Conservation (phyloP, 495 filamentous ascomycete genomes). For the Cladorrhinum samala region DNA sequence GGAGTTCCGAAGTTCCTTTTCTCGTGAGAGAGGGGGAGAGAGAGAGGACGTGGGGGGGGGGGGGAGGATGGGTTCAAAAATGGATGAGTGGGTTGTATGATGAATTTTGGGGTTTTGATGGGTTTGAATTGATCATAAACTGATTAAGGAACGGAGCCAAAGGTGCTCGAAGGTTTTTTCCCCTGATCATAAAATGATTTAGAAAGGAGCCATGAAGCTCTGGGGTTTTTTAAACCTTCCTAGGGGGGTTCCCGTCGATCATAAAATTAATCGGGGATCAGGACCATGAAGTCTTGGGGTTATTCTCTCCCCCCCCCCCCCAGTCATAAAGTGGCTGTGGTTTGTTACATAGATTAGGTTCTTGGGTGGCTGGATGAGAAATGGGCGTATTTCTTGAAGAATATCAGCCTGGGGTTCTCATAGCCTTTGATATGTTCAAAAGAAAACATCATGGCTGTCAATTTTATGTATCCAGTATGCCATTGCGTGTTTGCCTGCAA, state of each 20-base stretch:
- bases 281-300: neutral
- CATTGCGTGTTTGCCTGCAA: too few relatives aligned
- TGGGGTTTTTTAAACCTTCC: neutral
- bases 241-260: neutral
- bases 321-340: neutral
- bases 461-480: too few relatives aligned
- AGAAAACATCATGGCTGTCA: neutral
- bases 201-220: neutral
- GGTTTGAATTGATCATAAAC: neutral
- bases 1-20: too few relatives aligned
- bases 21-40: too few relatives aligned
- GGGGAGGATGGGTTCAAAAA: too few relatives aligned
- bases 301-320: neutral
- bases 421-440: neutral
- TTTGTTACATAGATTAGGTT: too few relatives aligned
- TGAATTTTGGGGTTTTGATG: neutral
- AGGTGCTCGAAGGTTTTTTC: neutral
- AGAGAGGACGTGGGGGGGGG: too few relatives aligned
- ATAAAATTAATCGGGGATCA: neutral
- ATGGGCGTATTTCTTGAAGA: neutral
- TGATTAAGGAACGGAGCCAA: neutral
- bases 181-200: neutral
- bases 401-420: neutral
- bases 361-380: too few relatives aligned
- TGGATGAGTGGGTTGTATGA: neutral